Evolutionary conservation across 2,329 filamentous ascomycete species (phyloP).

Genomic region (Penicillium polonicum): DNA sequence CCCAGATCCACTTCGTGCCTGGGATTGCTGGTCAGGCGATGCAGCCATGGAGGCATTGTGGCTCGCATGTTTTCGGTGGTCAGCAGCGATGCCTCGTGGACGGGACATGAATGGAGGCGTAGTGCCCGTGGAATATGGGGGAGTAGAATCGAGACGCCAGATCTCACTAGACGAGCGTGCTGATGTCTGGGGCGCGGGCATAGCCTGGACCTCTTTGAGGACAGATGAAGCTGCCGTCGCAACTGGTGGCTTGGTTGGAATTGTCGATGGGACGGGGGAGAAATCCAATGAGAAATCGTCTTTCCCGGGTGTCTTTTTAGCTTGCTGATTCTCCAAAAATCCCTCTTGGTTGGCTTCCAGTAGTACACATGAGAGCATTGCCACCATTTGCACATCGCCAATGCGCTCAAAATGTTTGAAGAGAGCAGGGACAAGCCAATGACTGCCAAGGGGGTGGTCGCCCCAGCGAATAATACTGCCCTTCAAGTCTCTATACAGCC

Average conservation of each 20-base stretch:
- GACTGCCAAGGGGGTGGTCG: slow-evolving; percentile 54
- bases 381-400: slow-evolving; percentile 65
- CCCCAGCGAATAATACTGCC: slow-evolving; percentile 55
- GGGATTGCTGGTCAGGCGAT: slow-evolving; percentile 44
- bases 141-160: slow-evolving; percentile 51
- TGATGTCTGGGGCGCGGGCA: slow-evolving; percentile 45
- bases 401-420: slow-evolving; percentile 60
- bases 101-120: slow-evolving; percentile 52
- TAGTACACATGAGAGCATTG: slow-evolving; percentile 63
- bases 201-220: slow-evolving; percentile 33
- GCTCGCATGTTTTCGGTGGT: slow-evolving; percentile 46
- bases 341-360: slow-evolving; percentile 49
- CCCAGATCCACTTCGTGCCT: slow-evolving; percentile 41
- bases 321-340: slow-evolving; percentile 28
- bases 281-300: slow-evolving; percentile 50
- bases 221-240: slow-evolving; percentile 36
- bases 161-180: slow-evolving; percentile 52
- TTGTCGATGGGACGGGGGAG: slow-evolving; percentile 44
- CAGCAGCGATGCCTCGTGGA: slow-evolving; percentile 38
- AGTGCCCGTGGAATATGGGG: slow-evolving; percentile 53
- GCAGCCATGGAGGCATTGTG: slow-evolving; percentile 41
- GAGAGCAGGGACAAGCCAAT: slow-evolving; percentile 57
- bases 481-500: slow-evolving; percentile 36
- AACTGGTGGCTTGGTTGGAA: slow-evolving; percentile 44
- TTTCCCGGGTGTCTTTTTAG: slow-evolving; percentile 42